Evolutionary conservation across 2,329 filamentous ascomycete species (phyloP), one percentile per base, ranked within the genome.

Genomic region (Fusarium circinatum): DNA sequence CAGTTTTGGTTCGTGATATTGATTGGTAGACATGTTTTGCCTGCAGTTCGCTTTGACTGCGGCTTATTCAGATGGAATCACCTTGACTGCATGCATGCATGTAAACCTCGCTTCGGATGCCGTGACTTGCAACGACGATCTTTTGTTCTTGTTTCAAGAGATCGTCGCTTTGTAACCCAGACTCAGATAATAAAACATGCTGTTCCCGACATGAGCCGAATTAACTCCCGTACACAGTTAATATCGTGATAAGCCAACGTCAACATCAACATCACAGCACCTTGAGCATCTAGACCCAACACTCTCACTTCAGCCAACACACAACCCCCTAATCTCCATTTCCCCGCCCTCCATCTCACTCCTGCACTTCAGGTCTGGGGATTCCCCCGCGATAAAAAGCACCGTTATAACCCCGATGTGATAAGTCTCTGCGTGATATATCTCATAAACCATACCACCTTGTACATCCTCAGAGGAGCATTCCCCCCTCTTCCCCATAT

Each of bases 371-470:
- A 47, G 26, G 28, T 66, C 56, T 62, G 63, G 64, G 51, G 51
- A 30, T 47, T 55, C 51, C 66, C 57, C 41, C 52, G 63, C 66
- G 30, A 56, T 30, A 39, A 42, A 57, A 45, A 47, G 28, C 41
- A 57, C 41, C 55, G 39, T 26, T 48, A 47, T 58, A 48, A 34
- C 41, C 24, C 41, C 55, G 41, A 59, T 56, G 49, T 56, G 49
- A 61, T 52, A 55, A 41, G 36, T 61, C 44, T 41, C 26, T 71
- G 68, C 62, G 52, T 54, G 70, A 70, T 56, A 62, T 51, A 67
- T 57, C 44, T 59, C 44, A 68, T 11, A 41, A 68, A 68, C 65
- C 65, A 68, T 68, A 39, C 65, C 65, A 68, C 65, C n/a, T 24
- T n/a, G 5, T 47, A 38, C 38, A 65, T 34, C 44, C 20, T 42